Percentiles rank a stretch among this genome's conserved stretches.
Conservation (phyloP, 2,329 filamentous ascomycete genomes). For the Epichloe sp. region DNA sequence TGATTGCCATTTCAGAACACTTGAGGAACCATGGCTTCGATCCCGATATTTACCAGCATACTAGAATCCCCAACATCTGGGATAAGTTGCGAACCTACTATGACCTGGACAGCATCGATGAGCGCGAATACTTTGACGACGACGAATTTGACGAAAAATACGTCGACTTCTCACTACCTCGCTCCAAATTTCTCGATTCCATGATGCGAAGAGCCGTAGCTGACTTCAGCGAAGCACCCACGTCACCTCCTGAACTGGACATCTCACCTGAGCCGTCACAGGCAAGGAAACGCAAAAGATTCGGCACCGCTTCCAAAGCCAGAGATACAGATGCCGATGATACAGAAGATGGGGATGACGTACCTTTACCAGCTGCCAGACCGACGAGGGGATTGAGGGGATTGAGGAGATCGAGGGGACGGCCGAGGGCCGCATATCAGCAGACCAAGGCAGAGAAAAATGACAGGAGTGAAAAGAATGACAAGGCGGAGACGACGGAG, state of each 20-base stretch:
- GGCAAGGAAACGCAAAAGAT: conserved; percentile 32
- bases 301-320: conserved; percentile 23
- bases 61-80: conserved; percentile 85
- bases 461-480: conserved; percentile 12
- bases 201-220: conserved; percentile 33
- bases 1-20: conserved; percentile 73
- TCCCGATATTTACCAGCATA: conserved; percentile 59
- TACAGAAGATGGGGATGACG: conserved; percentile 31
- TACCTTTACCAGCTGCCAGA: conserved; percentile 21
- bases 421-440: conserved; percentile 30
- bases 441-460: conserved; percentile 22
- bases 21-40: conserved; percentile 70
- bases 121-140: conserved; percentile 60
- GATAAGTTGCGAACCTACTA: conserved; percentile 72
- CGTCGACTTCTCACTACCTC: conserved; percentile 51
- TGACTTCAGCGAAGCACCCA: conserved; percentile 32
- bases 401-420: conserved; percentile 23
- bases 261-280: conserved; percentile 20
- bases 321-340: conserved; percentile 34
- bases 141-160: conserved; percentile 47
- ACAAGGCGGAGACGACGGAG: conserved; percentile 19
- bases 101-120: conserved; percentile 74
- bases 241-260: conserved; percentile 34
- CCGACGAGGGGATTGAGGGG: conserved; percentile 30
- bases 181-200: conserved; percentile 29